Evolutionary conservation across 495 filamentous ascomycete species (phyloP), one percentile per base, ranked within the genome.

Genomic region (Diplogelasinospora grovesii): DNA sequence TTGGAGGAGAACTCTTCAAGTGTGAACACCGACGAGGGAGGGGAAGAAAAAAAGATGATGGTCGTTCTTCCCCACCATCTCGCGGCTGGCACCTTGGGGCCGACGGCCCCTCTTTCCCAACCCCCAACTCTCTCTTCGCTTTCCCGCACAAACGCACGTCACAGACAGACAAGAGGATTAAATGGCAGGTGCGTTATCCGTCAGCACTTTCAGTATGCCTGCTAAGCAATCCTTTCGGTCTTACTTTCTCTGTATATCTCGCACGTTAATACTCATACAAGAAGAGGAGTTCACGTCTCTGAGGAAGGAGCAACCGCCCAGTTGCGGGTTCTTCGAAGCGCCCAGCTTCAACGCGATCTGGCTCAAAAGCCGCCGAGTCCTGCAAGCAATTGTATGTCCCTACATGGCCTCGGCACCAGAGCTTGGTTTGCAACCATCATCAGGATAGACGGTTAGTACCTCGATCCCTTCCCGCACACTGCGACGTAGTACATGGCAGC

Each of bases 91-190:
- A 33, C 27, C 13, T 25, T 46, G 46, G 55, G 49, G 53, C 56
- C 56, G 52, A 51, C 56, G 53, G 56, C 41, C 53, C 56, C 55
- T 37, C 38, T 41, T 56, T 37, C 49, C 49, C 47, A 25, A 33
- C 40, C 35, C 35, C 41, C 41, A 43, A 41, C 23, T 29, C 30
- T 19, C n/a, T n/a, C n/a, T n/a, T n/a, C n/a, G n/a, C n/a, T n/a
- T n/a, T n/a, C n/a, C n/a, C n/a, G n/a, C n/a, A n/a, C n/a, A n/a
- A n/a, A n/a, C n/a, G n/a, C n/a, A n/a, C n/a, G n/a, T n/a, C n/a
- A n/a, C n/a, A n/a, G n/a, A n/a, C n/a, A n/a, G n/a, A n/a, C n/a
- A n/a, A n/a, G n/a, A n/a, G n/a, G n/a, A n/a, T n/a, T n/a, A n/a
- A n/a, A n/a, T n/a, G n/a, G n/a, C n/a, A n/a, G n/a, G n/a, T n/a